A percentile compares a stretch with the other conserved stretches of the same genome.
phyloP scores from a whole-genome alignment of 1,139 yeast species.

The Arxiozyma bovina region DNA sequence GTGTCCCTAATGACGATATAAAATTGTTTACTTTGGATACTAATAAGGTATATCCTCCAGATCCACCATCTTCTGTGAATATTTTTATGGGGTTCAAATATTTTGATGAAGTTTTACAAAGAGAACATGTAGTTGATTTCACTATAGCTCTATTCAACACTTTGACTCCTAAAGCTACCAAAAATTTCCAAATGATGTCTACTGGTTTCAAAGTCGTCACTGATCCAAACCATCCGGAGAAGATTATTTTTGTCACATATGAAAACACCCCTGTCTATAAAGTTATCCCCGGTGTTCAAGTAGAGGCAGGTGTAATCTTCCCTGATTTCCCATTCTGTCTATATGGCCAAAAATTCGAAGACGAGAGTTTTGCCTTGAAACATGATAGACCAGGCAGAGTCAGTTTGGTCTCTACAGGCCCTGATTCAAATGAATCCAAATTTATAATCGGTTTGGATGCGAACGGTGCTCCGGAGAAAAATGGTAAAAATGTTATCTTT shows the following conservation, averaged over 20 bases:
- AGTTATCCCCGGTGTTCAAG: constrained; percentile 57
- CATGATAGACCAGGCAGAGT: constrained; percentile 65
- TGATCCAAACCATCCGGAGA: constrained; percentile 36
- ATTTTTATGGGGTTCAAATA: constrained; percentile 23
- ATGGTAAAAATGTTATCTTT: constrained; percentile 62
- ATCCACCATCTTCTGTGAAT: constrained; percentile 29
- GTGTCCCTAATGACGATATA: background rate
- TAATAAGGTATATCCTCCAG: constrained; percentile 23
- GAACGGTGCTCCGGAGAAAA: constrained; percentile 59
- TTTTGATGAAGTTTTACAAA: constrained; percentile 14
- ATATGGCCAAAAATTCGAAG: constrained; percentile 56
- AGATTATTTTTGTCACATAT: constrained; percentile 52
- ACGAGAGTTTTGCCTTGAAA: constrained; percentile 56
- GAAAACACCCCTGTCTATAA: constrained; percentile 54
- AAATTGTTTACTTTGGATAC: background rate
- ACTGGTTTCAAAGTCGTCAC: constrained; percentile 40
- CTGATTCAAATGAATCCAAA: constrained; percentile 68
- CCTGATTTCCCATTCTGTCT: constrained; percentile 77
- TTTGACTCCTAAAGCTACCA: constrained; percentile 60
- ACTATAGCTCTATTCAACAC: constrained; percentile 64
- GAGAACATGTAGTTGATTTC: constrained; percentile 32
- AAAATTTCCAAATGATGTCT: constrained; percentile 55
- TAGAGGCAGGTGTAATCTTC: constrained; percentile 78
- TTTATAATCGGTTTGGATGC: constrained; percentile 57
- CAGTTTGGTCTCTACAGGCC: constrained; percentile 61